Conservation (phyloP, 192 early-diverging fungal genomes). For the Backusella macrospora region DNA sequence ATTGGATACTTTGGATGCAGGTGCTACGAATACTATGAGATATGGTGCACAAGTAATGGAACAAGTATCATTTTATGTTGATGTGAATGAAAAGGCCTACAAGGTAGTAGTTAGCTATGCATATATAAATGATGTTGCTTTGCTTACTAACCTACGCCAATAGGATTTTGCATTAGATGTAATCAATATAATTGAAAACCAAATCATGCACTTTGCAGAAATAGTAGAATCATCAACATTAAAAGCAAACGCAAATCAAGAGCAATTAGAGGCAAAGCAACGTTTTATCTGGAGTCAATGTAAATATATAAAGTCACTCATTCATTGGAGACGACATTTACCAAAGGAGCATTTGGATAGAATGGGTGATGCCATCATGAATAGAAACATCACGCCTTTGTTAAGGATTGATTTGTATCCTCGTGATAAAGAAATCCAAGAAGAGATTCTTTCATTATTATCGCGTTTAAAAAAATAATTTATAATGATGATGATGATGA, state of each 20-base stretch:
- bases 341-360: not conserved
- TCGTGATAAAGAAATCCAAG: conserved; percentile 14
- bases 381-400: conserved; percentile 25
- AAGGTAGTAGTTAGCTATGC: conserved; percentile 32
- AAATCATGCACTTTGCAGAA: conserved; percentile 28
- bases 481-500: not conserved
- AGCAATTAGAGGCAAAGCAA: conserved; percentile 18
- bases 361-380: conserved; percentile 13
- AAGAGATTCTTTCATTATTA: not conserved
- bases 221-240: conserved; percentile 16
- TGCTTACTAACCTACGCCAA: not conserved
- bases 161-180: conserved; percentile 26
- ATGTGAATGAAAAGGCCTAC: conserved; percentile 26
- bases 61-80: conserved; percentile 44
- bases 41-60: conserved; percentile 31
- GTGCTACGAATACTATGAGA: conserved; percentile 28
- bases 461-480: conserved; percentile 23
- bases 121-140: not conserved
- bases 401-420: conserved; percentile 10
- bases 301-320: conserved; percentile 29
- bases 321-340: conserved; percentile 21
- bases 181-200: conserved; percentile 19
- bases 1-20: conserved; percentile 29
- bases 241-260: not conserved
- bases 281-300: conserved; percentile 36